Percentiles rank a stretch among this genome's conserved stretches.
Evolutionary conservation across 495 filamentous ascomycete species (phyloP).

Genomic region (Xanthoparmelia taractica): DNA sequence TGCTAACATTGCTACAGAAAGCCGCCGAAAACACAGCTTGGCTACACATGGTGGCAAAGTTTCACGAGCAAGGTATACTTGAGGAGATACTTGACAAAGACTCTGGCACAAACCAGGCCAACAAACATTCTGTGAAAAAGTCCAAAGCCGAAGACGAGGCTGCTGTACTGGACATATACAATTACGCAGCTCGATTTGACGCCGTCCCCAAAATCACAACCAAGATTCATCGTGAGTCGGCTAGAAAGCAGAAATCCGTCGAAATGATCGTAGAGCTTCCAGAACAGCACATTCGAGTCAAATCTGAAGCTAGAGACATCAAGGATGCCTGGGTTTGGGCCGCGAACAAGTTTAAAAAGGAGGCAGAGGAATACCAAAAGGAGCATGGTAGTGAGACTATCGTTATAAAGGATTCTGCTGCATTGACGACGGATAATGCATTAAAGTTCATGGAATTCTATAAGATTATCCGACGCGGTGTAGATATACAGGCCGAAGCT

Average conservation of each 20-base stretch:
- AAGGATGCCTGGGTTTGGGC: slow-evolving; percentile 35
- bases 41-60: slow-evolving; percentile 31
- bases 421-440: slow-evolving; percentile 37
- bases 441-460: slow-evolving; percentile 39
- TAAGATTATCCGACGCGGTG: slow-evolving; percentile 27
- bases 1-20: slow-evolving; percentile 29
- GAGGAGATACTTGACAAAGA: slow-evolving; percentile 26
- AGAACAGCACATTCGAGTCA: slow-evolving; percentile 38
- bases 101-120: slow-evolving; percentile 22
- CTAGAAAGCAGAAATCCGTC: slow-evolving; percentile 19
- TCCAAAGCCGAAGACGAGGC: slow-evolving; percentile 29
- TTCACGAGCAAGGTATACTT: slow-evolving; percentile 30
- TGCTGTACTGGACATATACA: slow-evolving; percentile 40
- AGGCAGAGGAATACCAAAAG: slow-evolving; percentile 38
- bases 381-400: slow-evolving; percentile 33
- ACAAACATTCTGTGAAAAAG: slow-evolving; percentile 17
- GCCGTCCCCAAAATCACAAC: slow-evolving; percentile 31
- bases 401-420: slow-evolving; percentile 32
- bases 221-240: slow-evolving; percentile 14
- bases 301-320: slow-evolving; percentile 25
- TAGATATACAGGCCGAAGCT: slow-evolving; percentile 29
- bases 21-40: slow-evolving; percentile 31
- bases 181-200: slow-evolving; percentile 43
- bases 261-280: slow-evolving; percentile 35
- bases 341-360: slow-evolving; percentile 35